Base-by-base conservation (phyloP, 2,329 filamentous ascomycete genomes). In the Amylocarpus encephaloides region DNA sequence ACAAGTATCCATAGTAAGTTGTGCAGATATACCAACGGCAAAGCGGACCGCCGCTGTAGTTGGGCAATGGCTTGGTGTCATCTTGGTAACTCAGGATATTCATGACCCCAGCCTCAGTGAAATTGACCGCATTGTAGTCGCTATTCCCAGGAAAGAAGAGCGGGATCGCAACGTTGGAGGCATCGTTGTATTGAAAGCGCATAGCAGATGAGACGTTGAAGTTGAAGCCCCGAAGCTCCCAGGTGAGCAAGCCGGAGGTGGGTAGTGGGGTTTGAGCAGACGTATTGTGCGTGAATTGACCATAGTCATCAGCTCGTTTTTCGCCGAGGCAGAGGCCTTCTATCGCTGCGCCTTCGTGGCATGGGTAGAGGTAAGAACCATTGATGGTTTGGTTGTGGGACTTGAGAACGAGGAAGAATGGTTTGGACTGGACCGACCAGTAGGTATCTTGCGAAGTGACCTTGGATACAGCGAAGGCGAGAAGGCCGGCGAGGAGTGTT, bases 321-420 rank as follows among this genome's bases (percentile, higher is more conserved):
- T 59, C 51, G 43, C 57, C 51, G 15, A 71, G 53, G 54, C 73
- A 75, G 48, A 75, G 68, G 10, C 64, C 67, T 58, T 75, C 72
- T 47, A 75, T 73, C 4, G 67, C 73, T 16, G 73, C 73, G 29
- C 73, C 73, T 51, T 68, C 66, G 58, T 75, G 73, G 62, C 73
- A 76, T 49, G 73, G 60, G 5, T 58, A 59, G 13, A 76, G 67
- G 6, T 64, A 62, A 11, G 60, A 42, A 48, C 68, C 68, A 43
- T 74, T 66, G 47, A 70, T 54, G 1, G 65, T 64, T 5, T 58
- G 53, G 50, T 73, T 69, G 1, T 60, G 44, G 18, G 71, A 72
- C 32, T 62, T 46, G 35, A 74, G 51, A 39, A 69, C 56, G 18
- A 76, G 66, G 29, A 67, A 50, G 65, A 76, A 76, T 12, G 72